phyloP scores from a whole-genome alignment of 1,284 basidiomycete species.

The Lignosus rhinocerotis region DNA sequence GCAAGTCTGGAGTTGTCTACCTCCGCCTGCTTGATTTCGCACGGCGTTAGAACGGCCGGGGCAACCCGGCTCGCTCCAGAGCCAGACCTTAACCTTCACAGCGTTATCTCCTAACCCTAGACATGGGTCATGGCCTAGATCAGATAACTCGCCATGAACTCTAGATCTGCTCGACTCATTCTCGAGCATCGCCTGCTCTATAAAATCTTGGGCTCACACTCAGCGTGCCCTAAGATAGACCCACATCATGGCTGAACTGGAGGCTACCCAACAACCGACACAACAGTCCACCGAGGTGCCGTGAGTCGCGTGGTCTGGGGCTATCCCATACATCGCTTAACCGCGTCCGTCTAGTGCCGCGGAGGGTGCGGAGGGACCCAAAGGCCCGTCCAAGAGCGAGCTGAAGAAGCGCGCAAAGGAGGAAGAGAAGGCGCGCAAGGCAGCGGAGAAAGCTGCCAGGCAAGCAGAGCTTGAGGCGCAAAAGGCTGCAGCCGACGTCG shows the following conservation, averaged over 20 bases:
- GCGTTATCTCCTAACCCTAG: conserved; percentile 17
- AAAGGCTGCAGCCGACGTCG: conserved; percentile 73
- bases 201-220: conserved; percentile 11
- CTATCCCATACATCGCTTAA: not conserved
- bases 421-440: conserved; percentile 91
- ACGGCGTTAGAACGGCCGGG: conserved; percentile 23
- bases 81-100: conserved; percentile 10
- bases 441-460: conserved; percentile 80
- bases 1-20: conserved; percentile 5
- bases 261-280: conserved; percentile 13
- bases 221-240: conserved; percentile 4
- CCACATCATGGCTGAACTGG: conserved; percentile 19
- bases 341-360: conserved; percentile 29
- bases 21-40: conserved; percentile 9
- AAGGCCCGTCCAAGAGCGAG: conserved; percentile 78
- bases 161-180: conserved; percentile 22
- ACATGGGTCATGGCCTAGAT: conserved; percentile 10
- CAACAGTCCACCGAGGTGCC: conserved; percentile 21
- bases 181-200: conserved; percentile 15
- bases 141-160: conserved; percentile 17
- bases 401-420: conserved; percentile 93
- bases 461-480: conserved; percentile 77
- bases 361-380: conserved; percentile 37
- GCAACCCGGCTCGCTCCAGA: conserved; percentile 14
- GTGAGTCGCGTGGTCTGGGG: conserved; percentile 21